Conservation (phyloP, 352 stramenopile species). For the Phytophthora palmivora region DNA sequence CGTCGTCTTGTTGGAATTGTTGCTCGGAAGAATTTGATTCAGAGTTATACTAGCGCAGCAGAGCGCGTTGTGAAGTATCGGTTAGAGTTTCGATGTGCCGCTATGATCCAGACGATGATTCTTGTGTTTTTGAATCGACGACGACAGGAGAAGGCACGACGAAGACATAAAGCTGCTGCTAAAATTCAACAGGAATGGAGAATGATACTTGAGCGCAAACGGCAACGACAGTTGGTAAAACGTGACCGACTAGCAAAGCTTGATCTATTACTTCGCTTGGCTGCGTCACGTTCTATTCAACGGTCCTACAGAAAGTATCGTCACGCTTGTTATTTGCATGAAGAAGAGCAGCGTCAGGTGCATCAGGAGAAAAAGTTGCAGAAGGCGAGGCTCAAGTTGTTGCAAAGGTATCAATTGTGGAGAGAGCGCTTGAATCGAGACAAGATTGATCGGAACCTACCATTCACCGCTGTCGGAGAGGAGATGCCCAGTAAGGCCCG, state of each 20-base stretch:
- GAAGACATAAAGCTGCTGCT: slow-evolving; percentile 10
- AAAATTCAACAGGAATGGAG: slow-evolving; percentile 25
- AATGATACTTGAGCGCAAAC: slow-evolving; percentile 3
- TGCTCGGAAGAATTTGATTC: slow-evolving; percentile 31
- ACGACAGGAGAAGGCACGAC: slow-evolving; percentile 14
- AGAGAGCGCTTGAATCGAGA: slow-evolving; percentile 3
- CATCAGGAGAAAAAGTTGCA: slow-evolving; percentile 12
- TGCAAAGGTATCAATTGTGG: slow-evolving; percentile 32
- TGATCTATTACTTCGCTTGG: slow-evolving; percentile 4
- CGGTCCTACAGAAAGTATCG: slow-evolving; percentile 24
- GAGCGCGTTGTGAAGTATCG: slow-evolving; percentile 30
- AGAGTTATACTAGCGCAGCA: slow-evolving; percentile 23
- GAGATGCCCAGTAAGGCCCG: not conserved
- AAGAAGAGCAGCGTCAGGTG: slow-evolving; percentile 24
- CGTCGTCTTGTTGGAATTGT: slow-evolving; percentile 48
- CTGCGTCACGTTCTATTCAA: slow-evolving; percentile 15
- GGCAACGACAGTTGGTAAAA: slow-evolving; percentile 13
- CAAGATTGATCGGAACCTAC: not conserved
- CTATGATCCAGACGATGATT: slow-evolving; percentile 19
- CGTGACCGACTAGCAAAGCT: slow-evolving; percentile 2
- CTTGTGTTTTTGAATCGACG: slow-evolving; percentile 28
- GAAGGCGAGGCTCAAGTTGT: slow-evolving; percentile 24
- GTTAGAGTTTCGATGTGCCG: slow-evolving; percentile 26
- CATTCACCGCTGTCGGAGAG: not conserved
- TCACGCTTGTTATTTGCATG: slow-evolving; percentile 1